phyloP scores from a whole-genome alignment of 2,329 filamentous ascomycete genomes.

The Pezicula rhizophila region DNA sequence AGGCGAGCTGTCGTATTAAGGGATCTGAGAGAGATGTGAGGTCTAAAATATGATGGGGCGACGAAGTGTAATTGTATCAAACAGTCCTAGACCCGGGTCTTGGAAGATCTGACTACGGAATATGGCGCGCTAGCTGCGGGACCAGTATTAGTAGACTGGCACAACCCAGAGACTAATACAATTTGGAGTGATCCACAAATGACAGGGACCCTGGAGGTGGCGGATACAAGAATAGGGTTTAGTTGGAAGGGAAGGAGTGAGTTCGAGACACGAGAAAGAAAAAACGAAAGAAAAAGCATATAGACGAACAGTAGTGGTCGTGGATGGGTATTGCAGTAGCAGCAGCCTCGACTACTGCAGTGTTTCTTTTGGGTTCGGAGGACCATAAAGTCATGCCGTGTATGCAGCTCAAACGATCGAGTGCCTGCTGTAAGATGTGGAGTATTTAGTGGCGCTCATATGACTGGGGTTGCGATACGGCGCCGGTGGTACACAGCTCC shows the following conservation, averaged over 20 bases:
- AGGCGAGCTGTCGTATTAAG: slow-evolving; percentile 29
- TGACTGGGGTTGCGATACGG: too few relatives aligned
- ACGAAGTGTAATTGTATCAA: slow-evolving; percentile 20
- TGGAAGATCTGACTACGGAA: neutral
- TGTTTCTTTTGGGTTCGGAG: neutral
- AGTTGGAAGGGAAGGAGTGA: neutral
- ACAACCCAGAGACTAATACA: neutral
- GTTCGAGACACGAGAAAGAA: neutral
- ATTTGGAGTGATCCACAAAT: neutral
- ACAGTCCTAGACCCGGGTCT: slow-evolving; percentile 1
- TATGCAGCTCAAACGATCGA: neutral
- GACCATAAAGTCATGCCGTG: neutral
- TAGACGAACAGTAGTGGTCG: neutral
- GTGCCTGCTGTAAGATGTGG: neutral
- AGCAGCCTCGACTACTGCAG: too few relatives aligned
- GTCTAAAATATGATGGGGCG: slow-evolving; percentile 13
- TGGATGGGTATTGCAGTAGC: neutral
- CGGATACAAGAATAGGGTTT: neutral
- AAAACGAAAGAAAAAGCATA: slow-evolving; percentile 1
- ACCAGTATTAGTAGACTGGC: slow-evolving; percentile 1
- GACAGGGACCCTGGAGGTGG: neutral
- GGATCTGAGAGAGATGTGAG: slow-evolving; percentile 4
- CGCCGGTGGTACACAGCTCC: too few relatives aligned
- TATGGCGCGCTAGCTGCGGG: too few relatives aligned
- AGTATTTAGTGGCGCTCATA: neutral